A percentile compares a stretch with the other conserved stretches of the same genome.
Evolutionary conservation across 768 basidiomycete genomes (phyloP).

Genomic region (Lyophyllum atratum): DNA sequence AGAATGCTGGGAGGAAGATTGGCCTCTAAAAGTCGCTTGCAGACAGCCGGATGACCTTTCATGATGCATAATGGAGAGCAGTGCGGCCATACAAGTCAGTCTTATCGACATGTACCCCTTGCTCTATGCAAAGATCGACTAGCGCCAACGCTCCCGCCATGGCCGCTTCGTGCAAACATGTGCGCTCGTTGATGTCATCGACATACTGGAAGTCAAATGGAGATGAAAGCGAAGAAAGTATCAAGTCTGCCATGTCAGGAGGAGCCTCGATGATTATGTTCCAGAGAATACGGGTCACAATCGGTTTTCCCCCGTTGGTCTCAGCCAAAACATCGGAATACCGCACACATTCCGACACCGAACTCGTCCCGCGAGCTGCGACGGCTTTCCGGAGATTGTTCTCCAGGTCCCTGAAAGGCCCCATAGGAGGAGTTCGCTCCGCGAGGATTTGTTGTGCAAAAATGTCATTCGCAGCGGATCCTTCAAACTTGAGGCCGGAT

Average conservation of each 20-base stretch:
- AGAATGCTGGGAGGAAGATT: conserved; percentile 64
- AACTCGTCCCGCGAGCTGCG: conserved; percentile 54
- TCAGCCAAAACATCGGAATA: conserved; percentile 69
- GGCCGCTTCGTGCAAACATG: conserved; percentile 91
- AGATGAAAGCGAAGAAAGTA: conserved; percentile 61
- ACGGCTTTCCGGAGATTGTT: conserved; percentile 83
- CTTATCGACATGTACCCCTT: conserved; percentile 68
- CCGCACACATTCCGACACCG: conserved; percentile 68
- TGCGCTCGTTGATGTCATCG: conserved; percentile 96
- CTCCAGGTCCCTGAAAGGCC: conserved; percentile 87
- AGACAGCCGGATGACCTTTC: conserved; percentile 81
- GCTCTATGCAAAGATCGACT: conserved; percentile 77
- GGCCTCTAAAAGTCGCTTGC: conserved; percentile 72
- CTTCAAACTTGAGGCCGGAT: conserved; percentile 77
- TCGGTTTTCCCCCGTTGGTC: conserved; percentile 59
- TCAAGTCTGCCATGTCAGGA: conserved; percentile 68
- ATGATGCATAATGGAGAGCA: conserved; percentile 94
- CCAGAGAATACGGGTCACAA: conserved; percentile 94
- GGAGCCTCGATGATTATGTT: conserved; percentile 85
- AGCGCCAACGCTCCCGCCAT: conserved; percentile 80
- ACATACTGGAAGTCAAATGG: conserved; percentile 90
- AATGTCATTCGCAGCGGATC: conserved; percentile 73
- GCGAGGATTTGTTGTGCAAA: conserved; percentile 70
- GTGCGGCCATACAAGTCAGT: conserved; percentile 91
- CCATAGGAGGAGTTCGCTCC: conserved; percentile 61